These are phyloP conservation scores for Phialocephala subalpina DNA, from an alignment of 2,329 filamentous ascomycete genomes.

Conservation along the genomic window DNA sequence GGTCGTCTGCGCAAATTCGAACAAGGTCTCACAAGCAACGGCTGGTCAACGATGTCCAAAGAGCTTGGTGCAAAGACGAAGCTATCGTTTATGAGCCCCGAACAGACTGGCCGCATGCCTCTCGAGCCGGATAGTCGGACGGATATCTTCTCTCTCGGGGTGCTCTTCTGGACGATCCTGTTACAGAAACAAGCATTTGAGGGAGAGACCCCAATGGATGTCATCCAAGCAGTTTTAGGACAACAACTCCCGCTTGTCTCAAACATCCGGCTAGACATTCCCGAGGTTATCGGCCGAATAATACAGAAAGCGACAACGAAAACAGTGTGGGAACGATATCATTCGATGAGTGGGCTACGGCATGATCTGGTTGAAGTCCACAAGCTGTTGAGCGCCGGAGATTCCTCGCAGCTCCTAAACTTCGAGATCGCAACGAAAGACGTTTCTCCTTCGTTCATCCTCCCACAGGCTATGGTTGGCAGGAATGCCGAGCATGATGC, in stretches of 20 bases:
- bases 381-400: constrained; percentile 77
- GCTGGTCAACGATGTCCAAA: constrained; percentile 84
- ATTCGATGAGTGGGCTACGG: constrained; percentile 86
- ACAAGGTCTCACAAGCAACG: constrained; percentile 83
- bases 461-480: constrained; percentile 85
- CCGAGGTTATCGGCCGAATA: constrained; percentile 81
- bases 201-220: constrained; percentile 82
- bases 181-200: constrained; percentile 83
- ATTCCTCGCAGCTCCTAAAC: constrained; percentile 72
- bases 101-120: constrained; percentile 92
- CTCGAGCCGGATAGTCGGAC: constrained; percentile 91
- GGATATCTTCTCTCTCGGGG: constrained; percentile 91
- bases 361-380: constrained; percentile 80
- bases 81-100: constrained; percentile 89
- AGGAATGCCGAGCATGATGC: constrained; percentile 74
- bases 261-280: constrained; percentile 80
- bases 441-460: constrained; percentile 89
- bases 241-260: constrained; percentile 81
- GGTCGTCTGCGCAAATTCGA: constrained; percentile 83
- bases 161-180: constrained; percentile 87
- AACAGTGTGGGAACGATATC: constrained; percentile 85
- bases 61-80: constrained; percentile 89
- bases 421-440: constrained; percentile 83
- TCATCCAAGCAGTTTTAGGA: constrained; percentile 88
- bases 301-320: constrained; percentile 94